Conservation (phyloP, 306 rosid genomes). For the Lablab purpureus region DNA sequence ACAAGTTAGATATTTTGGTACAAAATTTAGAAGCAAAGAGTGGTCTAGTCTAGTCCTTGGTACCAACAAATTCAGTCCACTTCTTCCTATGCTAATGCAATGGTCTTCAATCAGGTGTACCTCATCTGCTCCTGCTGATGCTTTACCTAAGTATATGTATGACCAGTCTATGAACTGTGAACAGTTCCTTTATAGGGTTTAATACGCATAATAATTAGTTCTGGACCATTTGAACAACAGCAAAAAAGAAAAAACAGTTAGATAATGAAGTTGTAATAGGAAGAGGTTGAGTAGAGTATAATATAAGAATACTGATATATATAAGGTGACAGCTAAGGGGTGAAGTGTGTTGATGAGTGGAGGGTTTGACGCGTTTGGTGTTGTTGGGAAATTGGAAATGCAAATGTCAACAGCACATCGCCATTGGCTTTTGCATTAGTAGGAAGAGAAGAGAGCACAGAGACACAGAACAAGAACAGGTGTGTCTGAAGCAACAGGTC, state of each 20-base stretch:
- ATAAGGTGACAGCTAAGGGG: not conserved
- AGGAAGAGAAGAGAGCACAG: not conserved
- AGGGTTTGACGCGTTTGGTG: not conserved
- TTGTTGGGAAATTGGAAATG: not conserved
- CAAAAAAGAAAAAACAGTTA: not conserved
- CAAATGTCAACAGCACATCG: conserved; percentile 31
- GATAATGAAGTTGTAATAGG: not conserved
- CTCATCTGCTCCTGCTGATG: not conserved
- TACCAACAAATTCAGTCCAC: not conserved
- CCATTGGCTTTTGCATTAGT: conserved; percentile 13
- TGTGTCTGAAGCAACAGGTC: conserved; percentile 1
- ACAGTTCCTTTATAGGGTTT: not conserved
- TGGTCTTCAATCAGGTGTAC: conserved; percentile 4
- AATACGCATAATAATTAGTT: not conserved
- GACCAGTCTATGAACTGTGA: not conserved
- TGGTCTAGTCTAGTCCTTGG: not conserved
- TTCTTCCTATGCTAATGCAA: not conserved
- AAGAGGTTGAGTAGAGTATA: conserved; percentile 5
- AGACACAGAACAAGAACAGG: too few relatives aligned
- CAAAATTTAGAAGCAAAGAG: not conserved
- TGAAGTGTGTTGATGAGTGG: conserved; percentile 24
- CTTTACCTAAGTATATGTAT: not conserved
- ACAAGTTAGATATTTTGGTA: not conserved
- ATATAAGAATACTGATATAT: not conserved
- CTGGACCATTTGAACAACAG: not conserved